Conservation (phyloP, 352 stramenopile genomes). For the Pythium vanterpoolii region DNA sequence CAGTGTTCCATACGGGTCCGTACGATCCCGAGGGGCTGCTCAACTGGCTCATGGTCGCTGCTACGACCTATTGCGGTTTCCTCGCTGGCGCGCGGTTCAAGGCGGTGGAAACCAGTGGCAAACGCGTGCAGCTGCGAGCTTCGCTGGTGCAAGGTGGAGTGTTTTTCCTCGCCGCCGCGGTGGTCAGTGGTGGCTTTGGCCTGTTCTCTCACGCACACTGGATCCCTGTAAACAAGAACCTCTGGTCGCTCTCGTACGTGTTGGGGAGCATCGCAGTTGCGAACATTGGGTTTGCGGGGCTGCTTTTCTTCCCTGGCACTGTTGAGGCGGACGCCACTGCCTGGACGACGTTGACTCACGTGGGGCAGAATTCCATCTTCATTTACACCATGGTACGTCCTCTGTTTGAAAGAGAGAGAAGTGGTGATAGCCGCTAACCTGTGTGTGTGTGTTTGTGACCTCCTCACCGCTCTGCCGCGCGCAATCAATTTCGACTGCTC, state of each 20-base stretch:
- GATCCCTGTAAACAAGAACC: conserved; percentile 85
- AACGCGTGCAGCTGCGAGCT: not conserved
- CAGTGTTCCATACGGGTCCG: conserved; percentile 47
- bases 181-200: conserved; percentile 15
- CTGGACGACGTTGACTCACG: conserved; percentile 20
- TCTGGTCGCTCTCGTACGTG: conserved; percentile 78
- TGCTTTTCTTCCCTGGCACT: not conserved
- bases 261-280: conserved; percentile 42
- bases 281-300: conserved; percentile 22
- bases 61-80: conserved; percentile 65
- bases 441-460: not conserved
- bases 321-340: conserved; percentile 13
- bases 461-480: not conserved
- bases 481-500: not conserved
- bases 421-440: not conserved
- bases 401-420: not conserved
- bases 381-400: conserved; percentile 65
- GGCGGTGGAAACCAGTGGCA: not conserved
- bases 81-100: conserved; percentile 35
- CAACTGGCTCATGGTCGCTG: conserved; percentile 68
- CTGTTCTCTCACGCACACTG: conserved; percentile 11
- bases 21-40: conserved; percentile 81
- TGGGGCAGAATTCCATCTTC: conserved; percentile 73
- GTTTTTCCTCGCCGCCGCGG: not conserved
- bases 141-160: not conserved